Percentiles rank a stretch among this genome's conserved stretches.
Conservation (phyloP, 306 rosid species). For the Bauhinia variegata region DNA sequence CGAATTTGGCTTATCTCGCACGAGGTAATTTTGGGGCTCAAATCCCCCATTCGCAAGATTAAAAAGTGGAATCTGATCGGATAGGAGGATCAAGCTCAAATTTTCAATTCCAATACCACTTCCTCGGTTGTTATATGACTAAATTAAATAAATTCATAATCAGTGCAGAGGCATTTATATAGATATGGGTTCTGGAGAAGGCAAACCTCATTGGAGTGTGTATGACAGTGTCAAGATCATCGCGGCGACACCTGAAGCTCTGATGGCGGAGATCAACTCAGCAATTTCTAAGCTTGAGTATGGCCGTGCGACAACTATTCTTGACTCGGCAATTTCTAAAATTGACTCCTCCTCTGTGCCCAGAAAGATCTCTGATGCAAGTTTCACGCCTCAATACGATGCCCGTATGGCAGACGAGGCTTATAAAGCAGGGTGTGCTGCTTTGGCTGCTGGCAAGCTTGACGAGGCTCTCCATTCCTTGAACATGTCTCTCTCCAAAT, state of each 20-base stretch:
- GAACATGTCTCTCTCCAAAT: slow-evolving; percentile 66
- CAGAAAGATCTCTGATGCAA: slow-evolving; percentile 26
- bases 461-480: slow-evolving; percentile 71
- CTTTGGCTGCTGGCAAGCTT: slow-evolving; percentile 73
- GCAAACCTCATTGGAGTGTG: slow-evolving; percentile 59
- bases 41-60: no score
- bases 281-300: slow-evolving; percentile 79
- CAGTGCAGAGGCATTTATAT: no score
- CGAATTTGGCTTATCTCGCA: background rate
- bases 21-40: background rate
- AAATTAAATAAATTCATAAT: no score
- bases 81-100: no score
- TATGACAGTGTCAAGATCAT: slow-evolving; percentile 69
- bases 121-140: no score
- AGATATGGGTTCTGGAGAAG: slow-evolving; percentile 47
- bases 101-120: no score
- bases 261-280: slow-evolving; percentile 75
- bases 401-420: slow-evolving; percentile 77
- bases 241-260: slow-evolving; percentile 74
- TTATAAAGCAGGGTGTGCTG: slow-evolving; percentile 80
- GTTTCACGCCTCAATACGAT: slow-evolving; percentile 44
- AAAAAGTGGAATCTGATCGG: no score
- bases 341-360: slow-evolving; percentile 48
- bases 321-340: slow-evolving; percentile 60
- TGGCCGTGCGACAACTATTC: slow-evolving; percentile 58